phyloP scores from a whole-genome alignment of 345 rosid genomes.

The Passiflora organensis region DNA sequence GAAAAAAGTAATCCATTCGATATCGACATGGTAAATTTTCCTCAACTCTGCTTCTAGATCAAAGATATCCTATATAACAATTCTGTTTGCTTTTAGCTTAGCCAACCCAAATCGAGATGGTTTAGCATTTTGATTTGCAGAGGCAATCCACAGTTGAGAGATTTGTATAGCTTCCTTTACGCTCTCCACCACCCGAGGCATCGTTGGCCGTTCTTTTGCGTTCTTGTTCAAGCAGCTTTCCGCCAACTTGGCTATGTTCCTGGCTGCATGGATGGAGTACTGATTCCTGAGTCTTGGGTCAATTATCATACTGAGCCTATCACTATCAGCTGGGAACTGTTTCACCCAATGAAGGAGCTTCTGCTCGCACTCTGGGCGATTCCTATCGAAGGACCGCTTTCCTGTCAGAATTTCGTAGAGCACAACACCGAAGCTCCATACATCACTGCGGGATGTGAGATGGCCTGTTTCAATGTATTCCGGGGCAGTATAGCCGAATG shows the following conservation, averaged over 20 bases:
- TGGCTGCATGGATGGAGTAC: conserved; percentile 41
- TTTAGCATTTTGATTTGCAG: background rate
- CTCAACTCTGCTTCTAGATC: too few relatives aligned
- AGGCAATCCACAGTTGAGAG: conserved; percentile 28
- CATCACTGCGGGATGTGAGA: conserved; percentile 58
- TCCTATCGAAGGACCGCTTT: conserved; percentile 62
- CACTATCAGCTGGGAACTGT: conserved; percentile 58
- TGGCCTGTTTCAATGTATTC: conserved; percentile 90
- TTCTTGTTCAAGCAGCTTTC: conserved; percentile 71
- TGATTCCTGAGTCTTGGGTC: conserved; percentile 62
- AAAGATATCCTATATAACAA: background rate
- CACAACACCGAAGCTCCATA: conserved; percentile 90
- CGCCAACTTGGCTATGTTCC: conserved; percentile 58
- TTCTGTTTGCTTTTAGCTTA: too few relatives aligned
- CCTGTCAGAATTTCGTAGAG: conserved; percentile 92
- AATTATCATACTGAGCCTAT: conserved; percentile 61
- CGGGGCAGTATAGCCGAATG: conserved; percentile 92
- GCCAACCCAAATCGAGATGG: too few relatives aligned
- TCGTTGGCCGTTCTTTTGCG: conserved; percentile 63
- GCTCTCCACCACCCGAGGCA: conserved; percentile 48
- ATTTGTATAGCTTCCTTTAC: conserved; percentile 55
- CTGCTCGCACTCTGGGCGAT: conserved; percentile 53
- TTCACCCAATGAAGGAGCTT: conserved; percentile 93
- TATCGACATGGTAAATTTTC: too few relatives aligned
- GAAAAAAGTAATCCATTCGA: too few relatives aligned